These are phyloP conservation scores for Pichia heedii DNA, from an alignment of 805 yeast species.

Conservation along the genomic window DNA sequence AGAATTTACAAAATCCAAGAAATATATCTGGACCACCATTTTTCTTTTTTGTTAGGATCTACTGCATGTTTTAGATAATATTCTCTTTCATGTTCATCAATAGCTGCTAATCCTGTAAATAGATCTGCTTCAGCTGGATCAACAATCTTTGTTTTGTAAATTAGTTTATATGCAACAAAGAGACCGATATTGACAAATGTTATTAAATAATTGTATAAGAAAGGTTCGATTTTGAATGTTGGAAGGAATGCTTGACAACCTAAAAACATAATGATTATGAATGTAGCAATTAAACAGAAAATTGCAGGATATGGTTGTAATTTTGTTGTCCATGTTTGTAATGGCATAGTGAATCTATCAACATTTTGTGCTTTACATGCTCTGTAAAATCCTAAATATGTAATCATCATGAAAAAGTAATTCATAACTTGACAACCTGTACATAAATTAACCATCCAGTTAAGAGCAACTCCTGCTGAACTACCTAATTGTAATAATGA, in stretches of 20 bases:
- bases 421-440: constrained; percentile 25
- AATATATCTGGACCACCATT: background rate
- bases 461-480: constrained; percentile 22
- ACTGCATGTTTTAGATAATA: constrained; percentile 14
- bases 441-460: constrained; percentile 25
- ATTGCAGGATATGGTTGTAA: constrained; percentile 30
- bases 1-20: constrained; percentile 3
- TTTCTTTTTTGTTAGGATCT: background rate
- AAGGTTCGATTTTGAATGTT: constrained; percentile 30
- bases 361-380: constrained; percentile 52
- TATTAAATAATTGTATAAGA: constrained; percentile 37
- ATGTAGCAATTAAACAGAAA: constrained; percentile 22
- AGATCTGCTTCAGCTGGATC: constrained; percentile 40
- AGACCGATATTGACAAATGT: constrained; percentile 32
- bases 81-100: constrained; percentile 39
- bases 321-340: constrained; percentile 40
- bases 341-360: constrained; percentile 35
- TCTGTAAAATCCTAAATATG: constrained; percentile 54
- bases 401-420: constrained; percentile 30
- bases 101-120: constrained; percentile 34
- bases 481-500: constrained; percentile 29
- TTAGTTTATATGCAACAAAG: constrained; percentile 29
- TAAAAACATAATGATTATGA: constrained; percentile 28
- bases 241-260: constrained; percentile 33
- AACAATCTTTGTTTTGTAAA: constrained; percentile 31